Percentiles rank a stretch among this genome's conserved stretches.
phyloP scores from a whole-genome alignment of 257 asterid genomes.

The Solanum rostratum region DNA sequence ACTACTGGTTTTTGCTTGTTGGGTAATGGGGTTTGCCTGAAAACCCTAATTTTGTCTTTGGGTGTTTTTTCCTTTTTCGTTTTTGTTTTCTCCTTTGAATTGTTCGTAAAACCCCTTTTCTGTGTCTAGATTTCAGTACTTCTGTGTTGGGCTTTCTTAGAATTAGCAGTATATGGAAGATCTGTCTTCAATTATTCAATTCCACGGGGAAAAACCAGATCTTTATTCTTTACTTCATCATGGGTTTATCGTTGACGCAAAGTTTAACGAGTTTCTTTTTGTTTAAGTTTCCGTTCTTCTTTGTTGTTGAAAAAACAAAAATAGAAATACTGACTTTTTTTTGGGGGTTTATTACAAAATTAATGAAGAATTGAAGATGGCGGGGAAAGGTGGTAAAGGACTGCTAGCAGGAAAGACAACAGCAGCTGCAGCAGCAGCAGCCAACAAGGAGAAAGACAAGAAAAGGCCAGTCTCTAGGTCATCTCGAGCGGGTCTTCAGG shows the following conservation, averaged over 20 bases:
- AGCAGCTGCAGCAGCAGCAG: conserved; percentile 60
- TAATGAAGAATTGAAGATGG: conserved; percentile 30
- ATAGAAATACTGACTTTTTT: not conserved
- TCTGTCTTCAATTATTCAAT: not conserved
- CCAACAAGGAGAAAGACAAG: conserved; percentile 80
- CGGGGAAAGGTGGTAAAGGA: conserved; percentile 98
- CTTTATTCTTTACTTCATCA: not conserved
- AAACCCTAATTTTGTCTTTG: not conserved
- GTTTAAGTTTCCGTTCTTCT: not conserved
- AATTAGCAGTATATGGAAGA: not conserved
- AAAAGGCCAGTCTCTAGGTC: conserved; percentile 77
- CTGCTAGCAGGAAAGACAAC: conserved; percentile 92
- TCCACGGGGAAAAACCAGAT: not conserved
- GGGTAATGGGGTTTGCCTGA: not conserved
- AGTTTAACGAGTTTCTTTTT: not conserved
- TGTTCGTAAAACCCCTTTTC: not conserved
- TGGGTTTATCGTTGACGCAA: not conserved
- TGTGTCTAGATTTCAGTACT: not conserved
- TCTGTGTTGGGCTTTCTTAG: not conserved
- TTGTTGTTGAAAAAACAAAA: not conserved
- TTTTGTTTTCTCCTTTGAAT: not conserved
- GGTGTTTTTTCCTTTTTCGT: not conserved
- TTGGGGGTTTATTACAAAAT: not conserved
- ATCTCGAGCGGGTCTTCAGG: conserved; percentile 97
- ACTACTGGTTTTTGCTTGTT: not conserved